Evolutionary conservation across 768 basidiomycete species (phyloP).

Genomic region (Pulveroboletus frians): DNA sequence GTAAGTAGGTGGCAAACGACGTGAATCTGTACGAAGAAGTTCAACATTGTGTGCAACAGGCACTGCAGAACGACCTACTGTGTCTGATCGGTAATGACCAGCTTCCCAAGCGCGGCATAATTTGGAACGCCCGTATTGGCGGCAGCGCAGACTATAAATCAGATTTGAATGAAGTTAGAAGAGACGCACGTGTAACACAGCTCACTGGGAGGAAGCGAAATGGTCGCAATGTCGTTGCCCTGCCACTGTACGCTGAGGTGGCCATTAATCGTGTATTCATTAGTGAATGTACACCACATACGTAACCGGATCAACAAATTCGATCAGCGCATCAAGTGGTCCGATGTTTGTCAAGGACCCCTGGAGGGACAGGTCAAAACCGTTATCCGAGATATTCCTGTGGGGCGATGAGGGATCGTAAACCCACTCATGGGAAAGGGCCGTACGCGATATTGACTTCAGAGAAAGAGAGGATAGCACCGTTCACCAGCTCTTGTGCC

Average conservation of each 20-base stretch:
- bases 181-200: background rate
- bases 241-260: slow-evolving; percentile 53
- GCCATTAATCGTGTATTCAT: background rate
- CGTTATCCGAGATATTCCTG: slow-evolving; percentile 52
- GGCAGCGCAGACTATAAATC: slow-evolving; percentile 52
- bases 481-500: slow-evolving; percentile 59
- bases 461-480: slow-evolving; percentile 48
- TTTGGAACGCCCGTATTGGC: slow-evolving; percentile 65
- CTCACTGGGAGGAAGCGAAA: slow-evolving; percentile 55
- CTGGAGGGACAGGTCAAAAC: slow-evolving; percentile 56
- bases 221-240: slow-evolving; percentile 56
- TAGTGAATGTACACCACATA: slow-evolving; percentile 28
- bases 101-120: slow-evolving; percentile 45
- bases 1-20: slow-evolving; percentile 56
- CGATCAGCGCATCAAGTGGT: slow-evolving; percentile 64
- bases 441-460: slow-evolving; percentile 55
- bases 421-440: slow-evolving; percentile 20
- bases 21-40: slow-evolving; percentile 44
- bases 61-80: slow-evolving; percentile 33
- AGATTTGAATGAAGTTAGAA: background rate
- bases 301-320: slow-evolving; percentile 59
- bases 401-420: slow-evolving; percentile 46
- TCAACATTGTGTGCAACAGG: background rate
- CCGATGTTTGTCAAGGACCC: slow-evolving; percentile 61
- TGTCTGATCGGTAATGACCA: slow-evolving; percentile 51